Conservation (phyloP, 371 early-diverging fungal genomes). For the Circinella minor region DNA sequence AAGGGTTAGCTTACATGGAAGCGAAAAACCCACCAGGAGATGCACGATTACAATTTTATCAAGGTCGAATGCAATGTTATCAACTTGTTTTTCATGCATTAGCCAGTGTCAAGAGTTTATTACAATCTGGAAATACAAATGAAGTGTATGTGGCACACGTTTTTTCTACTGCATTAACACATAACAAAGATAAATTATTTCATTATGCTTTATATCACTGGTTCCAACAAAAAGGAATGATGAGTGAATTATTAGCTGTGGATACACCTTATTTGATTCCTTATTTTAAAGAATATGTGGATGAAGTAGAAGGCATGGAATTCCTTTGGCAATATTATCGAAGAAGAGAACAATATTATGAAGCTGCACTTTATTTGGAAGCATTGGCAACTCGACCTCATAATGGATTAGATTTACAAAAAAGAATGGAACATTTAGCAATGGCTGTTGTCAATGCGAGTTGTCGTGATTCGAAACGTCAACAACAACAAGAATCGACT, state of each 20-base stretch:
- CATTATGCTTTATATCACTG: slow-evolving; percentile 75
- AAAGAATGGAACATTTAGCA: slow-evolving; percentile 73
- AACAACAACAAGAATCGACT: slow-evolving; percentile 18
- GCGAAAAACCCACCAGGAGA: slow-evolving; percentile 42
- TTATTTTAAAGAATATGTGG: slow-evolving; percentile 64
- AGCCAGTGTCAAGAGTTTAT: slow-evolving; percentile 14
- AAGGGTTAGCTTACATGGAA: slow-evolving; percentile 52
- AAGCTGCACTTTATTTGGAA: slow-evolving; percentile 70
- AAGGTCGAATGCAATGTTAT: slow-evolving; percentile 54
- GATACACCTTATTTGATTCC: slow-evolving; percentile 68
- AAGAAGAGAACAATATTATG: slow-evolving; percentile 60
- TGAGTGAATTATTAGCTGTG: slow-evolving; percentile 32
- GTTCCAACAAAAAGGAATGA: slow-evolving; percentile 45
- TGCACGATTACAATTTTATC: slow-evolving; percentile 32
- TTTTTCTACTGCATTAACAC: slow-evolving; percentile 43
- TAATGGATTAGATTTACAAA: slow-evolving; percentile 43
- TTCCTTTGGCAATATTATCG: slow-evolving; percentile 82
- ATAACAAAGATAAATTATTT: slow-evolving; percentile 65
- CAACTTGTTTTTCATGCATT: slow-evolving; percentile 41
- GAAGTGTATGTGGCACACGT: slow-evolving; percentile 27
- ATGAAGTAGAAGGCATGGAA: slow-evolving; percentile 54
- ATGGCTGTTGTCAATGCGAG: slow-evolving; percentile 75
- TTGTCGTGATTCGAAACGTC: slow-evolving; percentile 40
- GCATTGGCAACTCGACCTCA: slow-evolving; percentile 52
- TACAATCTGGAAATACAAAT: too few relatives aligned